A percentile compares a stretch with the other conserved stretches of the same genome.
phyloP scores from a whole-genome alignment of 192 early-diverging fungal species.

The Coemansia sp. region DNA sequence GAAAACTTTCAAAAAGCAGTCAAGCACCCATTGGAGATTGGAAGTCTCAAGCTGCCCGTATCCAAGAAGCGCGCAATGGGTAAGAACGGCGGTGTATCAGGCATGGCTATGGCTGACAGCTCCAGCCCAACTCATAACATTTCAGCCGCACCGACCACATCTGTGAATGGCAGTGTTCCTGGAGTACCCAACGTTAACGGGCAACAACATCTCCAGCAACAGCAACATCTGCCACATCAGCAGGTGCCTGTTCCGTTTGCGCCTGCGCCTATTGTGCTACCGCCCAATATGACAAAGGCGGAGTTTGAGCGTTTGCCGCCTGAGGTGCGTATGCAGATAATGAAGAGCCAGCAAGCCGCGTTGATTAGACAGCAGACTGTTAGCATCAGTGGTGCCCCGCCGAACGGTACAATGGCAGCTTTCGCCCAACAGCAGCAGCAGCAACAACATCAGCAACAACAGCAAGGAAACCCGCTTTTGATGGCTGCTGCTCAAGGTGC shows the following conservation, averaged over 20 bases:
- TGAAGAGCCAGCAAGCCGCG: slow-evolving; percentile 32
- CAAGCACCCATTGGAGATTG: slow-evolving; percentile 46
- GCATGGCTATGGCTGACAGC: neutral
- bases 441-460: slow-evolving; percentile 7
- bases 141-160: too few species aligned
- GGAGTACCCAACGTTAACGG: too few species aligned
- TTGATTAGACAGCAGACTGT: slow-evolving; percentile 33
- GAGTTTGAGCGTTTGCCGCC: slow-evolving; percentile 34
- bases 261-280: slow-evolving; percentile 32
- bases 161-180: too few species aligned
- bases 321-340: slow-evolving; percentile 20
- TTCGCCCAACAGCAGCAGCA: neutral
- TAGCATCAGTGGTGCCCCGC: slow-evolving; percentile 6
- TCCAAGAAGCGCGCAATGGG: slow-evolving; percentile 33
- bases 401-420: neutral
- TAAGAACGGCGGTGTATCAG: slow-evolving; percentile 1
- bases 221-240: too few species aligned
- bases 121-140: neutral
- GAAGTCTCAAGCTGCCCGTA: slow-evolving; percentile 36
- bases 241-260: slow-evolving; percentile 12
- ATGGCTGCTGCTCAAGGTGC: slow-evolving; percentile 22
- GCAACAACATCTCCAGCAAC: too few species aligned
- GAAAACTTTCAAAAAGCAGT: slow-evolving; percentile 46
- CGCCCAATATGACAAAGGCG: slow-evolving; percentile 32
- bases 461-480: slow-evolving; percentile 15